Base-by-base conservation (phyloP, 179 eudicot genomes). In the Pouteria campechiana region DNA sequence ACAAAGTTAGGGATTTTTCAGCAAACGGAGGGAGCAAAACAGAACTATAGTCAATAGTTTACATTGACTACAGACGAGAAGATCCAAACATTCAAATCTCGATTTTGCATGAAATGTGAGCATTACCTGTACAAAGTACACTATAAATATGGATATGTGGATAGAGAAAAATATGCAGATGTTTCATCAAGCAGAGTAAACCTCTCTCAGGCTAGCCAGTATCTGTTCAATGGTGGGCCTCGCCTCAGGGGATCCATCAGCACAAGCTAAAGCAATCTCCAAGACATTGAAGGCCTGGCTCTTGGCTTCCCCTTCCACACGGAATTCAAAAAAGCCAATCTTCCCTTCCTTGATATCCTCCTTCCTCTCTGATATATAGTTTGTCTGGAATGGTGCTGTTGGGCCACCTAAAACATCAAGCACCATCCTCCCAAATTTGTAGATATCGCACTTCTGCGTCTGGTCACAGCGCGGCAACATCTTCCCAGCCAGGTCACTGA, bases 231-330 rank as follows among this genome's bases (percentile, higher is more conserved):
- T 68, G 4, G 43, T 12, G 36, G 73, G 73, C 61, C 73, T 57
- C 3, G 46, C 46, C 0, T 57, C 50, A 0, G 45, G 41, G 1
- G 31, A 36, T 1, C 24, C 25, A 34, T 32, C 30, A 6, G 46
- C 52, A 30, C 73, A 68, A 14, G 41, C 46, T 54, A 68, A 33
- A n/a, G 68, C 73, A 20, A 68, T 33, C 6, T 61, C 68, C 27
- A 61, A 39, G 25, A 68, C 68, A 27, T 48, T 41, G 20, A 20
- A 24, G 16, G 57, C 64, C 23, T 61, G 60, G 18, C n/a, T 33
- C 21, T 12, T 41, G 2, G 28, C 54, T 37, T 44, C 47, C 43
- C 64, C 50, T 27, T 48, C 53, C 10, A 52, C 30, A 21, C 19
- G 1, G 34, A 44, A 38, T 17, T 61, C 65, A 37, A 56, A 52